These are phyloP conservation scores for Boletus subparvulus DNA, from an alignment of 768 basidiomycete species.

Conservation along the genomic window DNA sequence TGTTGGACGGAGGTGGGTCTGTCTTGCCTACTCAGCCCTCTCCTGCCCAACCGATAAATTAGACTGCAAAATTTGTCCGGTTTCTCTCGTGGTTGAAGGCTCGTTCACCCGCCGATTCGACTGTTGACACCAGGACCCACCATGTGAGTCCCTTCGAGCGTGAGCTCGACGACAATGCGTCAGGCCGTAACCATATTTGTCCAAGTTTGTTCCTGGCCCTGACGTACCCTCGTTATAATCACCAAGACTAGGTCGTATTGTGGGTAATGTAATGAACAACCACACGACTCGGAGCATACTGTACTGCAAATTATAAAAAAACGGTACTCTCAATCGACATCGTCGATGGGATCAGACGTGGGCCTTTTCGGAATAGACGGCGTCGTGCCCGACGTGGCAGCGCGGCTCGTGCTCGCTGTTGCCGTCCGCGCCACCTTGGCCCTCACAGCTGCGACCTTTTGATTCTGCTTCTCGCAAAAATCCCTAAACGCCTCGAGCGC, in stretches of 20 bases:
- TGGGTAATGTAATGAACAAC: conserved; percentile 12
- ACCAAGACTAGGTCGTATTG: neutral
- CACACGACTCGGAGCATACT: conserved; percentile 1
- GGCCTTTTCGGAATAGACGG: conserved; percentile 5
- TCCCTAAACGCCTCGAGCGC: conserved; percentile 47
- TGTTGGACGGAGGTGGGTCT: no score
- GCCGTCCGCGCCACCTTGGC: conserved; percentile 16
- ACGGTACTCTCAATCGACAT: conserved; percentile 29
- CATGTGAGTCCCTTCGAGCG: no score
- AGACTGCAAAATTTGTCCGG: no score
- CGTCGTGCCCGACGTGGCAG: conserved; percentile 12
- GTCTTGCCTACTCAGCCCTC: no score
- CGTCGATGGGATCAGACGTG: conserved; percentile 24
- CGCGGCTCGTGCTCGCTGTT: neutral
- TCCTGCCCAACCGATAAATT: no score
- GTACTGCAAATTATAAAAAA: neutral
- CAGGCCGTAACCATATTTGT: neutral
- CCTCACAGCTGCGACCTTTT: conserved; percentile 33
- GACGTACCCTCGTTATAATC: conserved; percentile 7
- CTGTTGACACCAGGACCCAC: no score
- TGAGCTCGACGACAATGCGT: no score
- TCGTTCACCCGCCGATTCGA: no score
- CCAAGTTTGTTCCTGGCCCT: neutral
- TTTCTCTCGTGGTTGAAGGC: no score
- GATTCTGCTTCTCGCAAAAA: conserved; percentile 51